Percentiles rank a stretch among this genome's conserved stretches.
Evolutionary conservation across 2,329 filamentous ascomycete genomes (phyloP).

Genomic region (Paecilomyces sp.): DNA sequence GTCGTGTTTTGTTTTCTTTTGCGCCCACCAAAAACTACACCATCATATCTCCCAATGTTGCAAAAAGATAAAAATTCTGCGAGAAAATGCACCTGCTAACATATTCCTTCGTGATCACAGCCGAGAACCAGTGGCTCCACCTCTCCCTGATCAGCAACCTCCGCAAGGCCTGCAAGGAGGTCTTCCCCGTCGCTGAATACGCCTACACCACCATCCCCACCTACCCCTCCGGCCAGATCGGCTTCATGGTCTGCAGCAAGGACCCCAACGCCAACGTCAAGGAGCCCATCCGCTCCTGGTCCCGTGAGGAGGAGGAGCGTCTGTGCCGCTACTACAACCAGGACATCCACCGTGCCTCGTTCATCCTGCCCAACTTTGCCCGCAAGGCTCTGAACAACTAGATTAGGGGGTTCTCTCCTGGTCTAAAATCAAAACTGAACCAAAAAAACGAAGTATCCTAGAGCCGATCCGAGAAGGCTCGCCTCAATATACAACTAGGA

Average conservation of each 20-base stretch:
- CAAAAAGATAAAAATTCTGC: background rate
- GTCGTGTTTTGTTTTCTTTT: constrained; percentile 17
- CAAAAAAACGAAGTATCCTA: background rate
- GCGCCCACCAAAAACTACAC: no score
- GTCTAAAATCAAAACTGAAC: background rate
- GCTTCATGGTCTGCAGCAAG: constrained; percentile 99
- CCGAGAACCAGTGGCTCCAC: constrained; percentile 99
- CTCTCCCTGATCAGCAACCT: constrained; percentile 87
- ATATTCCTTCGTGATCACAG: constrained; percentile 42
- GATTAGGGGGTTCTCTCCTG: background rate
- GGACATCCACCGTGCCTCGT: constrained; percentile 91
- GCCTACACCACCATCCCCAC: constrained; percentile 98
- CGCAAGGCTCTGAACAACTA: constrained; percentile 55
- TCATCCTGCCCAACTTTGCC: constrained; percentile 89
- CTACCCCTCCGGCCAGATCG: constrained; percentile 97
- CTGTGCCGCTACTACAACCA: constrained; percentile 96
- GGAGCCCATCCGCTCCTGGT: constrained; percentile 76
- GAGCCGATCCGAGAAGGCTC: background rate
- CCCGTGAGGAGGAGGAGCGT: constrained; percentile 81
- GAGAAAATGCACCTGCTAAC: constrained; percentile 1
- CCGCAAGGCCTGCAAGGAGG: constrained; percentile 92
- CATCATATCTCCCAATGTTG: constrained; percentile 6
- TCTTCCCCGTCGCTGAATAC: constrained; percentile 97
- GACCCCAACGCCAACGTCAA: constrained; percentile 76
- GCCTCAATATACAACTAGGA: background rate